Conservation (phyloP, 305 asterid species). For the Plantago lanceolata region DNA sequence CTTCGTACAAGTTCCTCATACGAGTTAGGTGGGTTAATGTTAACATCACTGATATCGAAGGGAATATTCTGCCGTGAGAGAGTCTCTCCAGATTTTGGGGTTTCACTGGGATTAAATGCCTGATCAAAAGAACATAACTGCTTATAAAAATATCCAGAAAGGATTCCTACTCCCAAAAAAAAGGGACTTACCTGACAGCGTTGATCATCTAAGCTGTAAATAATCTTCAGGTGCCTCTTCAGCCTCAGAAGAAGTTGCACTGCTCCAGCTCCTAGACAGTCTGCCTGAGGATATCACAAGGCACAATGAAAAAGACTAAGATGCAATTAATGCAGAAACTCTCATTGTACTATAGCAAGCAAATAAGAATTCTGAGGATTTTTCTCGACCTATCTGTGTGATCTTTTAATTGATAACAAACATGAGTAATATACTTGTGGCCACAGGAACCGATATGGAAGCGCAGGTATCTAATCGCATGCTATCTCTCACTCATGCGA, state of each 20-base stretch:
- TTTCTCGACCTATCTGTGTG: neutral
- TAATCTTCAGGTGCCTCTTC: slow-evolving; percentile 91
- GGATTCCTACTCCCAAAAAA: slow-evolving; percentile 7
- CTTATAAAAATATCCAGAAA: slow-evolving; percentile 21
- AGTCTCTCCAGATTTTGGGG: slow-evolving; percentile 74
- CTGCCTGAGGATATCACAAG: slow-evolving; percentile 47
- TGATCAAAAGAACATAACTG: slow-evolving; percentile 29
- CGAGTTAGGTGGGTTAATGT: slow-evolving; percentile 57
- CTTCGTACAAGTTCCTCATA: slow-evolving; percentile 58
- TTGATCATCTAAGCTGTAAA: slow-evolving; percentile 71
- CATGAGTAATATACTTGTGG: neutral
- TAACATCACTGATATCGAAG: slow-evolving; percentile 54
- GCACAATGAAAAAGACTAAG: slow-evolving; percentile 18
- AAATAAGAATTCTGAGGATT: neutral
- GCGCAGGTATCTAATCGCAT: neutral
- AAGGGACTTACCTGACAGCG: slow-evolving; percentile 79
- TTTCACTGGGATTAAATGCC: slow-evolving; percentile 86
- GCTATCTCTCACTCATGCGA: neutral
- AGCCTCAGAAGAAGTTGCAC: slow-evolving; percentile 86
- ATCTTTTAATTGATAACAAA: neutral
- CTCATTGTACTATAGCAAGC: slow-evolving; percentile 1
- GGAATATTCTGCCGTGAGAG: slow-evolving; percentile 62
- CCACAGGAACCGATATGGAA: neutral
- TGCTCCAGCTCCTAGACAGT: slow-evolving; percentile 85
- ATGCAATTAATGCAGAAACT: slow-evolving; percentile 7